These are phyloP conservation scores for Xerocomellus dryophilus DNA, from an alignment of 768 basidiomycete species.

Conservation along the genomic window DNA sequence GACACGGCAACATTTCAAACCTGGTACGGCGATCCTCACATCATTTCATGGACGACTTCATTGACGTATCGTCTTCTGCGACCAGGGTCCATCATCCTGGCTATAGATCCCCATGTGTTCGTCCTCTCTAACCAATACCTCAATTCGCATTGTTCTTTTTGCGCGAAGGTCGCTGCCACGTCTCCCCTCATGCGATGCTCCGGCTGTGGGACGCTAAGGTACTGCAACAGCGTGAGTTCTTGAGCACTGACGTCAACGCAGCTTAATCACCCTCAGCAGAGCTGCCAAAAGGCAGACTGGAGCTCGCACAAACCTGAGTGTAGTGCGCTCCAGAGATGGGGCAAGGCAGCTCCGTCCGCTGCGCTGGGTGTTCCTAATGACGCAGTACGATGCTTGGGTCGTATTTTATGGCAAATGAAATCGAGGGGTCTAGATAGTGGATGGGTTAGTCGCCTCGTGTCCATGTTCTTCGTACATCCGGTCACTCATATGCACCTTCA, in stretches of 20 bases:
- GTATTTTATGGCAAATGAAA: conserved; percentile 66
- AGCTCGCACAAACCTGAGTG: conserved; percentile 76
- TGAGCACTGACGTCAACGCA: no score
- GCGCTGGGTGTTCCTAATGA: conserved; percentile 63
- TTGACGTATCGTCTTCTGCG: background rate
- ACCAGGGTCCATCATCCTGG: conserved; percentile 59
- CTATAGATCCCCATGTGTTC: conserved; percentile 55
- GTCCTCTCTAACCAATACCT: conserved; percentile 66
- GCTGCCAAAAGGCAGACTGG: conserved; percentile 80
- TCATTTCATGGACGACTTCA: background rate
- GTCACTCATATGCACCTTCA: conserved; percentile 23
- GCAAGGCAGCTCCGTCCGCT: conserved; percentile 44
- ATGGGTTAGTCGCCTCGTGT: conserved; percentile 48
- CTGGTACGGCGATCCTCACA: conserved; percentile 34
- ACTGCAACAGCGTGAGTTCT: conserved; percentile 67
- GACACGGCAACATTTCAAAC: conserved; percentile 32
- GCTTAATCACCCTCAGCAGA: conserved; percentile 26
- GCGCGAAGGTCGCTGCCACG: conserved; percentile 42
- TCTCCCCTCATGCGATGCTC: conserved; percentile 65
- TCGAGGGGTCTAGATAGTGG: conserved; percentile 49
- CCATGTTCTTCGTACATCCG: background rate
- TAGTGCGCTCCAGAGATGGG: conserved; percentile 58
- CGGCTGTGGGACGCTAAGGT: conserved; percentile 64
- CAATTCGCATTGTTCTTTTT: conserved; percentile 65
- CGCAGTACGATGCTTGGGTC: conserved; percentile 73